A percentile compares a stretch with the other conserved stretches of the same genome.
These are phyloP conservation scores for Lentithecium fluviatile DNA, from an alignment of 495 filamentous ascomycete species.

Conservation along the genomic window DNA sequence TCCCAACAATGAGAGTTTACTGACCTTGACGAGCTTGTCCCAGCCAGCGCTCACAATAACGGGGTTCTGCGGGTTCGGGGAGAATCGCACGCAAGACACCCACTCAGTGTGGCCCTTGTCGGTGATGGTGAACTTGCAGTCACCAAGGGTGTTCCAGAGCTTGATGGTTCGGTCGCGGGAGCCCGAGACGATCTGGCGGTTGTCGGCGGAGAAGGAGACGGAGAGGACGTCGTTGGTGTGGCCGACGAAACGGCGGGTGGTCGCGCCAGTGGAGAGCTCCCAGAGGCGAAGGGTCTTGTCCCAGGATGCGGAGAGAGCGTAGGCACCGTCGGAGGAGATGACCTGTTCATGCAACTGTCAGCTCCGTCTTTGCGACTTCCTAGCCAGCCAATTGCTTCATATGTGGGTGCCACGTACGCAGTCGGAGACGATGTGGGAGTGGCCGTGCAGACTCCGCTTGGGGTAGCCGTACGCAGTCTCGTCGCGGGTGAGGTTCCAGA, in stretches of 20 bases:
- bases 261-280: conserved; percentile 95
- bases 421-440: conserved; percentile 99
- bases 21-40: conserved; percentile 99
- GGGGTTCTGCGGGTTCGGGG: conserved; percentile 99
- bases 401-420: conserved; percentile 68
- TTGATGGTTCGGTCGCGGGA: conserved; percentile 98
- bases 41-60: conserved; percentile 98
- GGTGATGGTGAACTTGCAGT: conserved; percentile 99
- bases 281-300: conserved; percentile 99
- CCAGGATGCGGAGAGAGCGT: conserved; percentile 98
- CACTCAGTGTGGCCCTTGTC: conserved; percentile 99
- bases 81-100: conserved; percentile 99
- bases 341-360: conserved; percentile 59
- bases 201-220: conserved; percentile 99
- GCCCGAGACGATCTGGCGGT: conserved; percentile 99
- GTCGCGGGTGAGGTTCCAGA: conserved; percentile 99
- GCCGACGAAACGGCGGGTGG: conserved; percentile 96
- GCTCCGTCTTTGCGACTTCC: conserved; percentile 18
- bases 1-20: conserved; percentile 44
- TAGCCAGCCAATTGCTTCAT: conserved; percentile 26
- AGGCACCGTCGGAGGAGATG: conserved; percentile 99
- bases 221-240: conserved; percentile 99
- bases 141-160: conserved; percentile 99
- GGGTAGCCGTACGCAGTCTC: conserved; percentile 96
- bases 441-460: conserved; percentile 95